A percentile compares a stretch with the other conserved stretches of the same genome.
Evolutionary conservation across 2,329 filamentous ascomycete genomes (phyloP).

Genomic region (Cladophialophora chaetospira): DNA sequence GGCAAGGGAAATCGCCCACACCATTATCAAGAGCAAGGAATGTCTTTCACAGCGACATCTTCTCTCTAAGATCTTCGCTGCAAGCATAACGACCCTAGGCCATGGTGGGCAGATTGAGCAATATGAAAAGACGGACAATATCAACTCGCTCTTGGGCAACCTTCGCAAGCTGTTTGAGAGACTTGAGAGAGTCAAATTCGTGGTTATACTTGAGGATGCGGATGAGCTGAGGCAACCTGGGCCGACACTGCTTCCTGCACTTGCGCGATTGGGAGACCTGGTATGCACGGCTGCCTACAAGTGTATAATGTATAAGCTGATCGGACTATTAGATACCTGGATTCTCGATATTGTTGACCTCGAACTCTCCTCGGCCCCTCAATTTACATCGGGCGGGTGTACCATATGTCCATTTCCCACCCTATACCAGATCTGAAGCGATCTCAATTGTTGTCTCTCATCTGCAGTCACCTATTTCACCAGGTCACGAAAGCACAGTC

Average conservation of each 20-base stretch:
- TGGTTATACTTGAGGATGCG: conserved; percentile 84
- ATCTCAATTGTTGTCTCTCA: conserved; percentile 71
- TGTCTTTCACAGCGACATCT: conserved; percentile 51
- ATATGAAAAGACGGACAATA: conserved; percentile 72
- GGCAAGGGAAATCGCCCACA: conserved; percentile 54
- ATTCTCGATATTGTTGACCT: conserved; percentile 75
- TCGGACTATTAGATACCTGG: conserved; percentile 65
- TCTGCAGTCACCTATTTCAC: not conserved
- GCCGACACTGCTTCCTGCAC: conserved; percentile 74
- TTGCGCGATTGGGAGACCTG: conserved; percentile 75
- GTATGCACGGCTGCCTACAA: not conserved
- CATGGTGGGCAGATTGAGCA: conserved; percentile 46
- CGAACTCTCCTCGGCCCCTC: conserved; percentile 69
- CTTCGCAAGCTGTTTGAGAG: conserved; percentile 53
- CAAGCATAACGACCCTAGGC: conserved; percentile 41
- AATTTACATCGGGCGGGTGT: conserved; percentile 70
- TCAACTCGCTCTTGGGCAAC: conserved; percentile 74
- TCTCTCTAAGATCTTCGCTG: conserved; percentile 48
- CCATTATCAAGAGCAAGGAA: conserved; percentile 47
- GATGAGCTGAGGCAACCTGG: conserved; percentile 81
- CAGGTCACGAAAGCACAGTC: conserved; percentile 21
- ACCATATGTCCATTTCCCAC: conserved; percentile 78
- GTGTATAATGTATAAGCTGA: conserved; percentile 17
- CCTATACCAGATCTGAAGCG: conserved; percentile 80
- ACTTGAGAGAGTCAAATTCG: conserved; percentile 52